Base-by-base conservation (phyloP, 768 basidiomycete species). In the Mycena kentingensis region DNA sequence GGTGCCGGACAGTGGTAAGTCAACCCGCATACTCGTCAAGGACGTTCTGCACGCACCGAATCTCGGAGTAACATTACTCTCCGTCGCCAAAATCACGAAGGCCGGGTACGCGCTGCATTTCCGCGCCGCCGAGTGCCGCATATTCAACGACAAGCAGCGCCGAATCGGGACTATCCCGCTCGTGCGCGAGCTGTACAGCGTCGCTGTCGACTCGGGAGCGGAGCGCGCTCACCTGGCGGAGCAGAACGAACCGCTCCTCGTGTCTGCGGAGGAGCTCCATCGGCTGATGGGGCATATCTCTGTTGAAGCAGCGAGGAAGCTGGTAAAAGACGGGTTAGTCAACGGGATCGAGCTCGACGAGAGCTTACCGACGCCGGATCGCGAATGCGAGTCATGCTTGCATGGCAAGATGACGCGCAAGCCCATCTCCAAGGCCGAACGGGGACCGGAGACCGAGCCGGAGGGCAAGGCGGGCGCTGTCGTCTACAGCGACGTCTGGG, bases 401-500 rank as follows among this genome's bases (percentile, higher is more conserved):
- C 60, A 60, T 22, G 68, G 63, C 24, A 71, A 72, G 52, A 37
- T 61, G 11, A 60, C 60, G 16, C 35, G 55, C 5, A 62, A 68
- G 29, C 51, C 54, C 15, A 62, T 70, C 15, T 50, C 51, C 25
- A 68, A 67, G 50, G 60, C 51, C 16, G n/a, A n/a, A n/a, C 32
- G 42, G 15, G 58, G 58, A 12, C 41, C 55, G 15, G 43, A 57
- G 13, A 60, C 67, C 4, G 25, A n/a, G 10, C 58, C 67, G 4
- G n/a, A 42, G 19, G 44, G 36, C 7, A 18, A 35, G 1, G 63
- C 69, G 52, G 68, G 70, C 4, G 67, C 67, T 1, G 63, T 65
- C 22, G 65, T 73, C 12, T 67, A 71, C 37, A 60, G 61, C 1
- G 67, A 75, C 51, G 48, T 75, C 3, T 75, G 71, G 69, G 71